A percentile compares a stretch with the other conserved stretches of the same genome.
Evolutionary conservation across 768 basidiomycete species (phyloP).

Genomic region (Suillus spraguei): DNA sequence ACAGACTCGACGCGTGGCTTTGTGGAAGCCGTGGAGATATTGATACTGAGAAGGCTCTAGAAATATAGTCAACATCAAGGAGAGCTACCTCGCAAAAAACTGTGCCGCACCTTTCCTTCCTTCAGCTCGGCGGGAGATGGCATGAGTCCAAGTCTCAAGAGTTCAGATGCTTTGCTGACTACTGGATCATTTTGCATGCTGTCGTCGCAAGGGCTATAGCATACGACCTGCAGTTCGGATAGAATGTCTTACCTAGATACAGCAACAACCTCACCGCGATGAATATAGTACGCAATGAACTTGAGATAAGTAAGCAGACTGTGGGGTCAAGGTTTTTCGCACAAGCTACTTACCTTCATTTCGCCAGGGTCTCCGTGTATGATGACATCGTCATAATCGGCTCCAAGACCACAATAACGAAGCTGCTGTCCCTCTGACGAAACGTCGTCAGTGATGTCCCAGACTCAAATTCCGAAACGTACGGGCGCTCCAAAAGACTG

Average conservation of each 20-base stretch:
- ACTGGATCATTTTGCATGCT: slow-evolving; percentile 86
- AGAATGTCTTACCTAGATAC: slow-evolving; percentile 54
- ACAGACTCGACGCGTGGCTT: slow-evolving; percentile 5
- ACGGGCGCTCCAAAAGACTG: slow-evolving; percentile 92
- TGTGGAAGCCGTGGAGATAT: slow-evolving; percentile 23
- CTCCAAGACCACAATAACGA: slow-evolving; percentile 79
- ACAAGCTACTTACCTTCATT: slow-evolving; percentile 60
- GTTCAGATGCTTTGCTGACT: slow-evolving; percentile 75
- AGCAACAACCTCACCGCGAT: slow-evolving; percentile 63
- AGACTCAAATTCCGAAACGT: slow-evolving; percentile 30
- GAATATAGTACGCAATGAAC: slow-evolving; percentile 84
- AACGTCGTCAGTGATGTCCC: slow-evolving; percentile 9
- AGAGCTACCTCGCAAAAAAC: not conserved
- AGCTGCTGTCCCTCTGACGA: slow-evolving; percentile 78
- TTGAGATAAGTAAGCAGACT: slow-evolving; percentile 25
- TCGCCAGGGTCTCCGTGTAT: slow-evolving; percentile 75
- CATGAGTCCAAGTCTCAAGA: slow-evolving; percentile 80
- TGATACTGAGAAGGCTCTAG: slow-evolving; percentile 33
- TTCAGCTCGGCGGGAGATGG: slow-evolving; percentile 73
- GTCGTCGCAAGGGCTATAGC: slow-evolving; percentile 8
- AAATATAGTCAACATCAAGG: not conserved
- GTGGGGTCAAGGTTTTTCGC: not conserved
- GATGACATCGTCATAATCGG: slow-evolving; percentile 73
- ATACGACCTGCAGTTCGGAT: not conserved
- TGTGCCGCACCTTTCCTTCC: slow-evolving; percentile 62